Evolutionary conservation across 2,329 filamentous ascomycete genomes (phyloP), one percentile per base, ranked within the genome.

Genomic region (Bipolaris sorokiniana): DNA sequence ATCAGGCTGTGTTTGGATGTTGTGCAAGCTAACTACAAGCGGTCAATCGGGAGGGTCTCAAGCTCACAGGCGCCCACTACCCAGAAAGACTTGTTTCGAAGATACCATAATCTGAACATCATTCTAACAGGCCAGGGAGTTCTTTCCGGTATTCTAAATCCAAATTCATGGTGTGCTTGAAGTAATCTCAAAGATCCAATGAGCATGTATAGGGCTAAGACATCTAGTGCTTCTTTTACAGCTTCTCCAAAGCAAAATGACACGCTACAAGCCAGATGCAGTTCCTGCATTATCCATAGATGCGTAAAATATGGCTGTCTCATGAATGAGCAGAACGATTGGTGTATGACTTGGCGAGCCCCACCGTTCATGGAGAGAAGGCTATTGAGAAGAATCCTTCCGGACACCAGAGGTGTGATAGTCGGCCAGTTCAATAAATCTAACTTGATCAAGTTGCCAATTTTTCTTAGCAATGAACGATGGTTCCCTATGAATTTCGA

Each of bases 211-310:
- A 52, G 3, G 1, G 20, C 26, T 7, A 22, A 18, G 1, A 54
- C 3, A 33, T 2, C 7, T 6, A 26, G 15, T 1, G 42, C 51
- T 5, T 9, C 2, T 0, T 20, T 18, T 7, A 41, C 9, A 1
- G 23, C 28, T 1, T 1, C 3, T 9, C 51, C 44, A 28, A 23
- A 42, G 16, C 18, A 18, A 5, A 36, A 48, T 0, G 44, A 41
- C 3, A 54, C 9, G 5, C 7, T 1, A 1, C 1, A 15, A 10
- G 51, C 44, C n/a, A 54, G 6, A 48, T 54, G 18, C 0, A 48
- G 1, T n/a, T 54, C 51, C 3, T 54, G 51, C 13, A 54, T 33
- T 9, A 54, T 3, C 51, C 51, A 48, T 1, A 48, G 7, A 16
- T 26, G 51, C 10, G 15, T 18, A 3, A 53, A 48, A 5, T 54